A percentile compares a stretch with the other conserved stretches of the same genome.
phyloP scores from a whole-genome alignment of 441 rosid species.

The Euphorbia corollata region DNA sequence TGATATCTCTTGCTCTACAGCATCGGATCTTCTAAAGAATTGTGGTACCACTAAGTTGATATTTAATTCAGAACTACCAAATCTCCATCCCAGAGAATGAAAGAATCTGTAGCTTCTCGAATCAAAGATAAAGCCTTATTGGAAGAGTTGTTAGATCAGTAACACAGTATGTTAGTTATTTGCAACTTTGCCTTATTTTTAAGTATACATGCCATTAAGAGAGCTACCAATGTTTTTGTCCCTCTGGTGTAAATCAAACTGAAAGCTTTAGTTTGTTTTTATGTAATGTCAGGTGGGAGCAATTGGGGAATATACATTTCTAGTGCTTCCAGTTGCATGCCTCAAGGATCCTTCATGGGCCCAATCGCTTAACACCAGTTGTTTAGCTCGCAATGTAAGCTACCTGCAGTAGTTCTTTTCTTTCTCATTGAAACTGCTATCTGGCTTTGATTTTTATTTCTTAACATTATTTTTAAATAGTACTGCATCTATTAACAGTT shows the following conservation, averaged over 20 bases:
- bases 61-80: conserved; percentile 49
- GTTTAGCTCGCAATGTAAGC: conserved; percentile 79
- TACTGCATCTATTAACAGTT: not conserved
- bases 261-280: conserved; percentile 16
- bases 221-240: conserved; percentile 9
- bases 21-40: conserved; percentile 55
- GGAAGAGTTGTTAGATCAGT: conserved; percentile 48
- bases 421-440: not conserved
- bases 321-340: conserved; percentile 73
- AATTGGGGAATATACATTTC: conserved; percentile 80
- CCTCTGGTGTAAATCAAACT: conserved; percentile 8
- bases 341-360: conserved; percentile 86
- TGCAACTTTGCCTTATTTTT: conserved; percentile 12
- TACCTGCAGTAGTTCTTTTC: not conserved
- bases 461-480: not conserved
- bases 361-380: conserved; percentile 49
- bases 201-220: no score
- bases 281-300: conserved; percentile 64
- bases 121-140: conserved; percentile 49
- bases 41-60: conserved; percentile 46
- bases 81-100: conserved; percentile 57
- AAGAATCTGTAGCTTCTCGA: conserved; percentile 46
- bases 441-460: not conserved
- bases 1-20: conserved; percentile 41
- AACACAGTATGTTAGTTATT: conserved; percentile 53